Evolutionary conservation across 371 early-diverging fungal genomes (phyloP).

Genomic region (Rhizopus stolonifer): DNA sequence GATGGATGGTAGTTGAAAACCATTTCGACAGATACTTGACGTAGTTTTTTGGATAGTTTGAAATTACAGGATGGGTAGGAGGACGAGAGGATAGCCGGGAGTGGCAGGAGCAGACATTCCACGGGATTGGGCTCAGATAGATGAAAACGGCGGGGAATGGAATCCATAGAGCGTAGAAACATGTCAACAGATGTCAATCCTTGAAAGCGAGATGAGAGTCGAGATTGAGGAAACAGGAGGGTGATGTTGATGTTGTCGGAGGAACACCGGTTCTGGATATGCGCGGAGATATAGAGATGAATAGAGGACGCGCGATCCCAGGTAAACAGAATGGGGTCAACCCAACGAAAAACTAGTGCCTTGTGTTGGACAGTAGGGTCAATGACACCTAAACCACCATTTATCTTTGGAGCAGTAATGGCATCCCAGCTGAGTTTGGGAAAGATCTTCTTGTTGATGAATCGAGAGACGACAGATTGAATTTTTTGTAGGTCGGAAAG

Average conservation of each 20-base stretch:
- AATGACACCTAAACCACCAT: not conserved
- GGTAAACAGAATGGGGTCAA: not conserved
- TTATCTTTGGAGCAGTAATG: not conserved
- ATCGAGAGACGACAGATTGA: not conserved
- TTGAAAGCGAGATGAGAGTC: too few relatives aligned
- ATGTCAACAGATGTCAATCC: not conserved
- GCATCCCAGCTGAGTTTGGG: not conserved
- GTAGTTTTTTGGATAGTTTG: not conserved
- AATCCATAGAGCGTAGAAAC: not conserved
- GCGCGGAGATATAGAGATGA: not conserved
- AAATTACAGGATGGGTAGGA: not conserved
- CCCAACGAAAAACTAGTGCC: slow-evolving; percentile 4
- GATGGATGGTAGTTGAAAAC: too few relatives aligned
- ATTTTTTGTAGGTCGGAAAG: not conserved
- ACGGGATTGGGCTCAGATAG: not conserved
- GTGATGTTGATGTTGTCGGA: not conserved
- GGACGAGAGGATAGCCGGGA: not conserved
- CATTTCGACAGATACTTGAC: too few relatives aligned
- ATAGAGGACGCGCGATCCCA: too few relatives aligned
- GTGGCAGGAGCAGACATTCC: not conserved
- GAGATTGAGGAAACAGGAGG: not conserved
- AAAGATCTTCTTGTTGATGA: not conserved
- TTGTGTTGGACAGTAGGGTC: slow-evolving; percentile 3
- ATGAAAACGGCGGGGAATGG: not conserved
- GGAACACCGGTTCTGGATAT: not conserved